Evolutionary conservation across 2,329 filamentous ascomycete genomes (phyloP), one percentile per base, ranked within the genome.

Genomic region (Helicocarpus griseus): DNA sequence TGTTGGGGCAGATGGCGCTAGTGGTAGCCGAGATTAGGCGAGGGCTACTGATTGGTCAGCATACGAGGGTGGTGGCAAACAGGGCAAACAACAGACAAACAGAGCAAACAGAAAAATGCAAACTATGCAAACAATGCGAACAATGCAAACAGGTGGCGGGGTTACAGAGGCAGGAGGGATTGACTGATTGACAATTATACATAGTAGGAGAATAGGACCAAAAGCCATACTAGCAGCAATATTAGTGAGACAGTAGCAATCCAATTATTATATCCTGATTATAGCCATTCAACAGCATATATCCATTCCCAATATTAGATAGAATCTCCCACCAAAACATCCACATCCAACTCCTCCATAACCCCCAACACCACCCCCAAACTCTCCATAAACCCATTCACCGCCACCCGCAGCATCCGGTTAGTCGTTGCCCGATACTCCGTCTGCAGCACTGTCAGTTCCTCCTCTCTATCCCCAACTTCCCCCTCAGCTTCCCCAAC

Each of bases 311-410:
- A 35, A 1, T 1, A 6, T 1, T 14, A 1, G 31, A 35, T 35
- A 35, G 31, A 35, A 35, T 6, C 31, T 4, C 44, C 39, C 11
- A 28, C 24, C 29, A 95, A 66, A 2, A 93, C 85, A 72, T 96
- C 90, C 24, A 83, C 80, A 69, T 97, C 91, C 61, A 97, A 70
- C 66, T 94, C 86, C 68, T 87, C 83, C 86, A 96, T 95, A 14
- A 95, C 86, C 50, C 89, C 87, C 39, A 96, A 68, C 1, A 96
- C 85, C 4, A 96, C 81, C 49, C 82, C 81, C 51, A 96, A 68
- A 60, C 86, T 94, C 62, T 97, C 91, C 77, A 97, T 89, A 69
- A 96, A 96, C 8, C 89, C 89, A 71, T 97, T 97, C 52, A 96
- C 90, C 2, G 91, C 87, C 2, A 98, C 93, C 41, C 93, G 84